Conservation (phyloP, 2,329 filamentous ascomycete species). For the Fusarium sacchari region DNA sequence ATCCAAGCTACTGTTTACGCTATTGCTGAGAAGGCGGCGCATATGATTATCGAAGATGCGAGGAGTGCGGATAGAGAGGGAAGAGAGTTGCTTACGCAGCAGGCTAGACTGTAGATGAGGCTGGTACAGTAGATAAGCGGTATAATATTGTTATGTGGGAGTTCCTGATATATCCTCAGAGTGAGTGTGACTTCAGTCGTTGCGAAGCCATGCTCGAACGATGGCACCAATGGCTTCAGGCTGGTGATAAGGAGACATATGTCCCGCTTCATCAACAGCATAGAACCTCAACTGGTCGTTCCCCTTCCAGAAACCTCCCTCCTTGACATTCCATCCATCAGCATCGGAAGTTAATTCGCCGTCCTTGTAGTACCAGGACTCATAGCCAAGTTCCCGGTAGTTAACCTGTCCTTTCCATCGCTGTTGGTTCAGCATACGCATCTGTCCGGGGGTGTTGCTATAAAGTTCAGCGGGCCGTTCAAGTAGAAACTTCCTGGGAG, state of each 20-base stretch:
- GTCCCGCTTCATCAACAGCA: conserved; percentile 26
- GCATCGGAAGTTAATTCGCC: not conserved
- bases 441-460: conserved; percentile 27
- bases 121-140: not conserved
- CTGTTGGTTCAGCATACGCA: conserved; percentile 21
- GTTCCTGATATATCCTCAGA: fast-evolving
- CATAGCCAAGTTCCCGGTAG: not conserved
- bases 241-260: conserved; percentile 14
- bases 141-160: fast-evolving
- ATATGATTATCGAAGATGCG: conserved; percentile 40
- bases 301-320: conserved; percentile 25
- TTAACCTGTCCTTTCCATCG: not conserved
- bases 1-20: conserved; percentile 50
- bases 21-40: conserved; percentile 47
- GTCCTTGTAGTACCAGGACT: conserved; percentile 3
- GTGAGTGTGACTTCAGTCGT: not conserved
- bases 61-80: not conserved
- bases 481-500: fast-evolving
- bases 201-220: conserved; percentile 11
- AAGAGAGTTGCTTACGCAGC: not conserved
- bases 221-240: conserved; percentile 19
- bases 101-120: conserved; percentile 1
- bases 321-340: not conserved
- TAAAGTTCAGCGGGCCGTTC: fast-evolving
- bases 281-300: conserved; percentile 17